A percentile compares a stretch with the other conserved stretches of the same genome.
phyloP scores from a whole-genome alignment of 495 filamentous ascomycete genomes.

The Podospora bellae-mahoneyi region DNA sequence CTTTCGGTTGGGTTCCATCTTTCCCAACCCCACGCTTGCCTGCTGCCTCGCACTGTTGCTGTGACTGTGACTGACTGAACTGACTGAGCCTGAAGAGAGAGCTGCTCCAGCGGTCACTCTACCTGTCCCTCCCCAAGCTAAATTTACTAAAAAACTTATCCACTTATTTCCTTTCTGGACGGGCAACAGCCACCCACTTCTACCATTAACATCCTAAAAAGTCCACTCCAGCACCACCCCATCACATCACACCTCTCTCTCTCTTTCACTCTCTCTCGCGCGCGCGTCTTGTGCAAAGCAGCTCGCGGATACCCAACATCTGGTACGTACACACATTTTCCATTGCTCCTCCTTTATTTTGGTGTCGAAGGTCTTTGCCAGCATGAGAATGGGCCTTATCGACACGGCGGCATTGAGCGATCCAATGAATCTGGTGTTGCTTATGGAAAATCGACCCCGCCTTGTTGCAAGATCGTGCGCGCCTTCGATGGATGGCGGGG shows the following conservation, averaged over 20 bases:
- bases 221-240: neutral
- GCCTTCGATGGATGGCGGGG: neutral
- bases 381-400: neutral
- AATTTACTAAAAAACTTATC: neutral
- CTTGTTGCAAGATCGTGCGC: neutral
- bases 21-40: neutral
- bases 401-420: neutral
- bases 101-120: neutral
- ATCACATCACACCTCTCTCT: neutral
- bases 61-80: neutral
- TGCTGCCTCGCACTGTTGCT: neutral
- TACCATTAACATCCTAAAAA: neutral
- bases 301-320: neutral
- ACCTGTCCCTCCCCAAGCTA: neutral
- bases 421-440: neutral
- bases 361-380: neutral
- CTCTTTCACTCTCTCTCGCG: neutral
- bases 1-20: neutral
- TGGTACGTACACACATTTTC: neutral
- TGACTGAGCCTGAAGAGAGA: neutral
- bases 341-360: neutral
- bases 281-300: neutral
- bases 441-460: neutral
- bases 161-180: neutral
- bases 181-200: neutral